A percentile compares a stretch with the other conserved stretches of the same genome.
Evolutionary conservation across 805 yeast genomes (phyloP).

Genomic region (Lachancea sp.): DNA sequence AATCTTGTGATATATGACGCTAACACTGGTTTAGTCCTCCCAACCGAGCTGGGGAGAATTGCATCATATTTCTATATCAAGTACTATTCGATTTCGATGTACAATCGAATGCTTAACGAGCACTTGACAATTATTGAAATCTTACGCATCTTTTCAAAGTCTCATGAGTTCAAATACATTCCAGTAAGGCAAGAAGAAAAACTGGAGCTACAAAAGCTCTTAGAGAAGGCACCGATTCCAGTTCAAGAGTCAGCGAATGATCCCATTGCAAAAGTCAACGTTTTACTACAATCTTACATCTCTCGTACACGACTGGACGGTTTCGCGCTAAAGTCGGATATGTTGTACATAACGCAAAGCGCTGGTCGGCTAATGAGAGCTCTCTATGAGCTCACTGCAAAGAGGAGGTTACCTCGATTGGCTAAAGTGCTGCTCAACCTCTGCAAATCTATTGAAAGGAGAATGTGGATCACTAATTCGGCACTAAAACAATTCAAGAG

Average conservation of each 20-base stretch:
- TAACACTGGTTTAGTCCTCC: constrained; percentile 39
- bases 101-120: constrained; percentile 56
- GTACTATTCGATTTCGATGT: constrained; percentile 63
- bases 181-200: constrained; percentile 86
- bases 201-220: constrained; percentile 58
- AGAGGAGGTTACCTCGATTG: constrained; percentile 64
- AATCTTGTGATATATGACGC: constrained; percentile 57
- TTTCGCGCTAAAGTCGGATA: constrained; percentile 85
- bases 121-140: constrained; percentile 66
- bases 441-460: constrained; percentile 71
- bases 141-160: constrained; percentile 65
- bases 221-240: constrained; percentile 80
- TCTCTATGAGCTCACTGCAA: constrained; percentile 66
- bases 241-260: constrained; percentile 65
- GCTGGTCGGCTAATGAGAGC: constrained; percentile 88
- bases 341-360: constrained; percentile 87
- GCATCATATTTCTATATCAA: constrained; percentile 83
- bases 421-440: constrained; percentile 53
- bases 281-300: constrained; percentile 80
- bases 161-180: constrained; percentile 79
- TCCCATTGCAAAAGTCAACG: constrained; percentile 69
- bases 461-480: constrained; percentile 80
- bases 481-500: constrained; percentile 77
- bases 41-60: constrained; percentile 73
- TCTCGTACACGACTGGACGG: constrained; percentile 74